Evolutionary conservation across 179 eudicot species (phyloP).

Genomic region (Vitellaria paradoxa): DNA sequence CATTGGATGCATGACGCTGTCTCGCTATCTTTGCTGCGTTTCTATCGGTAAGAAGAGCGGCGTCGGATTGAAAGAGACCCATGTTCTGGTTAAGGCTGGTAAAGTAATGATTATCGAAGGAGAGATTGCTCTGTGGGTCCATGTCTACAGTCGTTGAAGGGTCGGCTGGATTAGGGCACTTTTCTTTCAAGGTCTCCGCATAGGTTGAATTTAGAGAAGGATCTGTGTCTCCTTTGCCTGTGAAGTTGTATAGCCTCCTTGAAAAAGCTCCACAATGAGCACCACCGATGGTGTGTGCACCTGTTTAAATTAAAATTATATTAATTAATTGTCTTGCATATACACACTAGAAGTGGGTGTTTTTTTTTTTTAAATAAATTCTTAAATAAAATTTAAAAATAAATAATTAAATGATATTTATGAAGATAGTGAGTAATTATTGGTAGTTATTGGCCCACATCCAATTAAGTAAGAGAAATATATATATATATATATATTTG

Average conservation of each 20-base stretch:
- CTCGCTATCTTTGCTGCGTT: too few species aligned
- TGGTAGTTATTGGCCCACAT: too few species aligned
- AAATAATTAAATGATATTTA: background rate
- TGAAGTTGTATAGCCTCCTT: conserved; percentile 9
- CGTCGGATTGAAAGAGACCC: background rate
- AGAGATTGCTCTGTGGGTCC: background rate
- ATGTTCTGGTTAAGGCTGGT: background rate
- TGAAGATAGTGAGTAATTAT: too few species aligned
- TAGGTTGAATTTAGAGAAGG: conserved; percentile 7
- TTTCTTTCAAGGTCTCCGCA: background rate
- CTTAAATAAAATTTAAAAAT: background rate
- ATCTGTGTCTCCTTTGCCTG: conserved; percentile 3
- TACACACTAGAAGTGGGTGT: too few species aligned
- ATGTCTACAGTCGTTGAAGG: background rate
- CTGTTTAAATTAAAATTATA: background rate
- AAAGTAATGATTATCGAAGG: conserved; percentile 3
- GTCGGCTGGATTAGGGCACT: background rate
- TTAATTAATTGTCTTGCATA: too few species aligned
- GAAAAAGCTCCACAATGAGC: background rate
- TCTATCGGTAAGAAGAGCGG: too few species aligned
- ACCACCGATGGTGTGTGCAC: conserved; percentile 2
- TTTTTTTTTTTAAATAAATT: too few species aligned
- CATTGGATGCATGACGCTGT: too few species aligned
- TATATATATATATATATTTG: too few species aligned
- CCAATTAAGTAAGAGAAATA: too few species aligned